phyloP scores from a whole-genome alignment of 208 protist genomes.

The Acanthamoeba culbertsoni region DNA sequence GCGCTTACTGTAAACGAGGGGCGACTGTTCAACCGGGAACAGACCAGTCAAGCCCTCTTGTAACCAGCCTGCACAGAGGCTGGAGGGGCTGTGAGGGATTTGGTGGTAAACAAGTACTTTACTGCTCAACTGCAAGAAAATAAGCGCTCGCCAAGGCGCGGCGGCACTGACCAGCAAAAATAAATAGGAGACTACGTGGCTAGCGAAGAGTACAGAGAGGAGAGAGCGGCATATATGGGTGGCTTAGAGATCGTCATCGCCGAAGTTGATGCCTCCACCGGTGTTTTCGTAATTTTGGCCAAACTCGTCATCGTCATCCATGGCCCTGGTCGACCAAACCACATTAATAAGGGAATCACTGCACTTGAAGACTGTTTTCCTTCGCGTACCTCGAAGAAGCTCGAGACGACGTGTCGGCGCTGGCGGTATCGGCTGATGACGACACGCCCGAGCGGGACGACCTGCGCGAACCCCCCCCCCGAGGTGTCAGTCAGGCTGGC shows the following conservation, averaged over 20 bases:
- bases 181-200: not conserved
- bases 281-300: not conserved
- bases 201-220: not conserved
- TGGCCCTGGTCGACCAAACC: not conserved
- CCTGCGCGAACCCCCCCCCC: no score
- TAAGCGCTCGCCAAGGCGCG: not conserved
- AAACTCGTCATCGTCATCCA: not conserved
- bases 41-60: no score
- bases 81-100: no score
- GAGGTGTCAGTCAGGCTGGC: no score
- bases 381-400: not conserved
- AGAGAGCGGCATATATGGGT: not conserved
- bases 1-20: no score
- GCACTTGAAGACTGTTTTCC: no score
- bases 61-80: no score
- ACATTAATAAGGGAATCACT: not conserved
- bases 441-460: not conserved
- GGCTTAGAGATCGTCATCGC: slow-evolving; percentile 43
- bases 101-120: no score
- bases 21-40: no score
- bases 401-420: not conserved
- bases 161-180: not conserved
- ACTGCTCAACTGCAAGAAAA: no score
- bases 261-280: slow-evolving; percentile 49
- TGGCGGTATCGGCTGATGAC: not conserved